Base-by-base conservation (phyloP, 2,329 filamentous ascomycete genomes). In the Trichophyton mentagrophytes region DNA sequence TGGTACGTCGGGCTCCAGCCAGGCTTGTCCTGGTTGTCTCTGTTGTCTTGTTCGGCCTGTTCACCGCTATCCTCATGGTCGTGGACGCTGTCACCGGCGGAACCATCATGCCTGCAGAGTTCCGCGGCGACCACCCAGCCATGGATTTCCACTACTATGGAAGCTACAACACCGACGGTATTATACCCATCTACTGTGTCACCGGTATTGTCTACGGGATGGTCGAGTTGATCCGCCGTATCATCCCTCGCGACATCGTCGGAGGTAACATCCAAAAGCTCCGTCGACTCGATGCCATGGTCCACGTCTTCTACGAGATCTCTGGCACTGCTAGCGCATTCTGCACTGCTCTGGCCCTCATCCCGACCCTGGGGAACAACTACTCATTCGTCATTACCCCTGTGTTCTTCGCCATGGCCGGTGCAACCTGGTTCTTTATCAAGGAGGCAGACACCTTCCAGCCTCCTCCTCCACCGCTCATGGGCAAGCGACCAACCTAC, bases 171-270 rank as follows among this genome's bases (percentile, higher is more conserved):
- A 78, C 77, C 6, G 76, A 80, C 62, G 74, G 73, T 20, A 78
- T 80, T 67, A 79, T 80, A 42, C 77, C 78, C 6, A 75, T 80
- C 13, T 80, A 77, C 64, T 74, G 70, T 57, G 65, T 77, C 25
- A 71, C 71, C 13, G 77, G 77, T 27, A 68, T 78, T 17, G 70
- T 69, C 0, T 74, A 75, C 60, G 78, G 78, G 44, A 80, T 80
- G 78, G 77, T 80, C 11, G 78, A 81, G 67, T 70, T 80, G 30
- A 79, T 80, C 60, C 74, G 78, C 13, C 70, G 77, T 40, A 76
- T 80, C 51, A 80, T 81, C 44, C 78, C 79, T 1, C 69, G 78
- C 42, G 78, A 81, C 61, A 77, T 80, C 38, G 78, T 80, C 1
- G 78, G 78, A 22, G 78, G 78, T 40, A 74, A 80, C 61, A 72